These are phyloP conservation scores for Verticillium isaacii DNA, from an alignment of 2,329 filamentous ascomycete genomes.

Conservation along the genomic window DNA sequence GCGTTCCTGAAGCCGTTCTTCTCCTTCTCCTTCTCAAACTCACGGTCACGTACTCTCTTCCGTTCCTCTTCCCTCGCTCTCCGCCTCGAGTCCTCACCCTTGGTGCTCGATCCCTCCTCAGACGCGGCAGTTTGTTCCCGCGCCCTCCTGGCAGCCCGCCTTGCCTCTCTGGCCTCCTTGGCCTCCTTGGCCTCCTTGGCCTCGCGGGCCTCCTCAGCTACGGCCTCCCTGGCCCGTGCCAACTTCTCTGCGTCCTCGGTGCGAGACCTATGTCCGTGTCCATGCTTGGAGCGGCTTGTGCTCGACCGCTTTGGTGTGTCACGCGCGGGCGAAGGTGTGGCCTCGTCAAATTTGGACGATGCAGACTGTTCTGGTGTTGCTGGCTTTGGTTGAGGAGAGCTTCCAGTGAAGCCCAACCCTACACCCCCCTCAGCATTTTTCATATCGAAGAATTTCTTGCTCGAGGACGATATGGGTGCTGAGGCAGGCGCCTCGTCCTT, in stretches of 20 bases:
- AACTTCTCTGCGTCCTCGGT: conserved; percentile 22
- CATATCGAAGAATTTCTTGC: conserved; percentile 37
- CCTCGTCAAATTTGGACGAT: conserved; percentile 9
- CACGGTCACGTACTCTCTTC: conserved; percentile 6
- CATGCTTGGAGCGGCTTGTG: conserved; percentile 18
- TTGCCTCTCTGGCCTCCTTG: conserved; percentile 24
- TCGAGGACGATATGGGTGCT: conserved; percentile 16
- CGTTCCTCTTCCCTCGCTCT: conserved; percentile 22
- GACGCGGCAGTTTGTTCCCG: conserved; percentile 16
- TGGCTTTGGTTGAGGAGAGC: conserved; percentile 2
- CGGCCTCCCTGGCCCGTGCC: conserved; percentile 18
- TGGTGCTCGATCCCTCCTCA: conserved; percentile 22
- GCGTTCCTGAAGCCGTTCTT: conserved; percentile 25
- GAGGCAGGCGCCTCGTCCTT: conserved; percentile 22
- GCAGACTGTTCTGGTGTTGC: conserved; percentile 6
- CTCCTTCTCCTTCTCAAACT: conserved; percentile 15
- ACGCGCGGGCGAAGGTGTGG: conserved; percentile 10
- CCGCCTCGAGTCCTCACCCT: conserved; percentile 21
- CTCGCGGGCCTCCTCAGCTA: conserved; percentile 8
- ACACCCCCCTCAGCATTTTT: conserved; percentile 30
- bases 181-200: conserved; percentile 16
- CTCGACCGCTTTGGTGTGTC: conserved; percentile 26
- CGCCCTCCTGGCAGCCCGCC: conserved; percentile 27
- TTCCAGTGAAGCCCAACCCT: conserved; percentile 12
- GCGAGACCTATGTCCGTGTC: conserved; percentile 16